Percentiles rank a stretch among this genome's conserved stretches.
These are phyloP conservation scores for Multifurca ochricompacta DNA, from an alignment of 768 basidiomycete species.

Conservation along the genomic window DNA sequence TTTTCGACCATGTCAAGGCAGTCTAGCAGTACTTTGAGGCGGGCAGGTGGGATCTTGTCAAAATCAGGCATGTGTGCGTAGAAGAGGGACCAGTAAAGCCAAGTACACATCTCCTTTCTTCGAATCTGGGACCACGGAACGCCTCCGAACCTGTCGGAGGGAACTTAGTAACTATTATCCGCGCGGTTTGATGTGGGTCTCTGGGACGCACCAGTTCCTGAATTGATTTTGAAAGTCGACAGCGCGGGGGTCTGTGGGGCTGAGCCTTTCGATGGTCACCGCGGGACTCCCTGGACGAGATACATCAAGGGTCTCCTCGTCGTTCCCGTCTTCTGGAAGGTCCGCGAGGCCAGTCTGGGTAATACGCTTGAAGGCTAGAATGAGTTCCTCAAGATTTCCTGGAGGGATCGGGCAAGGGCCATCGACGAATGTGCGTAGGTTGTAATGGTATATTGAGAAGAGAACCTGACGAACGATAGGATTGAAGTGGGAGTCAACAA, in stretches of 20 bases:
- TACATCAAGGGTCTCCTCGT: constrained; percentile 44
- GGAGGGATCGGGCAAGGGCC: constrained; percentile 37
- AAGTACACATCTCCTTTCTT: constrained; percentile 53
- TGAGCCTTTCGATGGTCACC: constrained; percentile 51
- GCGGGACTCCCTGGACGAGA: constrained; percentile 53
- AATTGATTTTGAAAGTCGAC: constrained; percentile 64
- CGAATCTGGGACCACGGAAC: constrained; percentile 67
- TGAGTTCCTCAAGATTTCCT: constrained; percentile 49
- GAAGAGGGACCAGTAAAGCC: constrained; percentile 83
- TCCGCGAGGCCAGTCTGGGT: constrained; percentile 57
- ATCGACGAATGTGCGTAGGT: constrained; percentile 42
- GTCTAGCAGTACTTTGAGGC: constrained; percentile 46
- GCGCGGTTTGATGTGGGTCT: not conserved
- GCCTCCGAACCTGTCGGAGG: constrained; percentile 56
- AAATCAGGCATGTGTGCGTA: constrained; percentile 51
- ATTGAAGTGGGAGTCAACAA: not conserved
- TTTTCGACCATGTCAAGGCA: constrained; percentile 59
- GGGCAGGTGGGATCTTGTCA: constrained; percentile 39
- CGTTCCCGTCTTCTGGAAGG: constrained; percentile 43
- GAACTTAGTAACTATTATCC: not conserved
- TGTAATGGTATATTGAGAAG: constrained; percentile 60
- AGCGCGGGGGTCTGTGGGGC: constrained; percentile 58
- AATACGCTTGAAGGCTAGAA: constrained; percentile 50
- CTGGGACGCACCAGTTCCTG: constrained; percentile 40
- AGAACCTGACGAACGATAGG: constrained; percentile 39